Conservation (phyloP, 768 basidiomycete genomes). For the Lentinula sp. region DNA sequence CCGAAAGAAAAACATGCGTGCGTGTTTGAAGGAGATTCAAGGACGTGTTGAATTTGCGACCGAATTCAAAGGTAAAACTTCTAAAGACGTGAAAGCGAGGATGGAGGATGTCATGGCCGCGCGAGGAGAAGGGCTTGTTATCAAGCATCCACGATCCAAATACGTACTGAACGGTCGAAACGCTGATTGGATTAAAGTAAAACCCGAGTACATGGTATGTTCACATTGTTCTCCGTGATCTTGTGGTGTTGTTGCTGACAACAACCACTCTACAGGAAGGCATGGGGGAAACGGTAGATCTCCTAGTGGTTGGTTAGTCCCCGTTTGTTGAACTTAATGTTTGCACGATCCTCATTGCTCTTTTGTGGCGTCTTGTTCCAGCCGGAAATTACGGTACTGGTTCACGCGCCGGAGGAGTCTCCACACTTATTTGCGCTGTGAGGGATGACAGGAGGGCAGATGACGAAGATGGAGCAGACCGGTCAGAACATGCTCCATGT, state of each 20-base stretch:
- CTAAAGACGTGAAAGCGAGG: constrained; percentile 70
- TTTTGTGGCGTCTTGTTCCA: constrained; percentile 19
- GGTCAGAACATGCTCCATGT: constrained; percentile 12
- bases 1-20: constrained; percentile 72
- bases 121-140: constrained; percentile 89
- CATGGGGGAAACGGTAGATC: constrained; percentile 89
- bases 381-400: constrained; percentile 88
- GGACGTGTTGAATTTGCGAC: constrained; percentile 79
- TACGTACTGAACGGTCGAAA: constrained; percentile 87
- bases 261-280: constrained; percentile 51
- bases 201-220: constrained; percentile 81
- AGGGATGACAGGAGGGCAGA: constrained; percentile 61
- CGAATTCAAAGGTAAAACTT: constrained; percentile 69
- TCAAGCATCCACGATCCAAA: constrained; percentile 77
- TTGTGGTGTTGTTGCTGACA: background rate
- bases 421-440: constrained; percentile 85
- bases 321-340: background rate
- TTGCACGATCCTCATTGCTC: background rate
- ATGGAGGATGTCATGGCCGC: constrained; percentile 82
- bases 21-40: constrained; percentile 58
- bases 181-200: constrained; percentile 93
- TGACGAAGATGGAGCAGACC: constrained; percentile 61
- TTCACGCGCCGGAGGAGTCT: constrained; percentile 81
- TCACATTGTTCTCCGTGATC: background rate
- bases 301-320: constrained; percentile 76